Percentiles rank a stretch among this genome's conserved stretches.
Conservation (phyloP, 2,329 filamentous ascomycete genomes). For the Penicillium glabrum region DNA sequence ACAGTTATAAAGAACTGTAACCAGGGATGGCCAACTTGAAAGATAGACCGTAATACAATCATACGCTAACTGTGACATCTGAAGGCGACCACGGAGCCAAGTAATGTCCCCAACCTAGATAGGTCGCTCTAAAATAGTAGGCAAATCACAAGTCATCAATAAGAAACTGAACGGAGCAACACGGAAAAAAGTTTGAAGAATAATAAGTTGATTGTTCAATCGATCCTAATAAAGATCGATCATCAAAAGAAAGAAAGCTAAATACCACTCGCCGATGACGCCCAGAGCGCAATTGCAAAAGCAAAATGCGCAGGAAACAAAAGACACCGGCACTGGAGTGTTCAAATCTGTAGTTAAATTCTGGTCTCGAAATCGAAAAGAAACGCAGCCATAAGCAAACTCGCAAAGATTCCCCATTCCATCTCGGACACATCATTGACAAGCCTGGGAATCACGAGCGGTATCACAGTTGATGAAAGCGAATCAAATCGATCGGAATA, state of each 20-base stretch:
- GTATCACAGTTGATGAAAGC: neutral
- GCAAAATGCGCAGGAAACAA: slow-evolving; percentile 1
- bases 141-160: neutral
- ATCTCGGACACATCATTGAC: neutral
- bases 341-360: neutral
- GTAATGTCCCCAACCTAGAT: neutral
- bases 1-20: too few species aligned
- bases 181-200: neutral
- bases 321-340: slow-evolving; percentile 1
- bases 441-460: neutral
- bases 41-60: too few species aligned
- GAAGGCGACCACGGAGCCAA: too few species aligned
- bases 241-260: neutral
- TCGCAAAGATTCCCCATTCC: neutral
- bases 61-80: too few species aligned
- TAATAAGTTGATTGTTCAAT: neutral
- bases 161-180: neutral
- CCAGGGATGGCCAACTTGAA: too few species aligned
- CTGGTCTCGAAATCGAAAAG: neutral
- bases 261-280: neutral
- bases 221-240: neutral
- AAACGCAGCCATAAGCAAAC: neutral
- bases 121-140: neutral
- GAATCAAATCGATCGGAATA: neutral
- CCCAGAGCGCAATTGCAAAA: neutral